These are phyloP conservation scores for Blastomyces gilchristii DNA, from an alignment of 2,329 filamentous ascomycete species.

Conservation along the genomic window DNA sequence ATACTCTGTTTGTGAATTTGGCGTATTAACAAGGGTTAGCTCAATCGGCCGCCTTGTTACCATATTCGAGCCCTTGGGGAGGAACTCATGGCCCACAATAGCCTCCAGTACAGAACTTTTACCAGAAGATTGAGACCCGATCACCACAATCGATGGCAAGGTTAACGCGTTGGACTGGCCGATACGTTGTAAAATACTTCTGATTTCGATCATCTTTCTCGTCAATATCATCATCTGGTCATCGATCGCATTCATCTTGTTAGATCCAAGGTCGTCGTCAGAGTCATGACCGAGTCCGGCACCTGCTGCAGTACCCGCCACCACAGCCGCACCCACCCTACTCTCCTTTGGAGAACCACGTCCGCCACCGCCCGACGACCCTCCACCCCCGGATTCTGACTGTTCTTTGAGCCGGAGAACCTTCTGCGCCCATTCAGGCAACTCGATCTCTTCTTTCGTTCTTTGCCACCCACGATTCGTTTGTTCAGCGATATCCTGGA, in stretches of 20 bases:
- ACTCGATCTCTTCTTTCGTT: conserved; percentile 65
- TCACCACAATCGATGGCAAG: conserved; percentile 95
- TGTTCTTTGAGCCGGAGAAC: conserved; percentile 55
- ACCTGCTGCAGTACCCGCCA: conserved; percentile 59
- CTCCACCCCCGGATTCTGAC: conserved; percentile 42
- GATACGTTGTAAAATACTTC: conserved; percentile 79
- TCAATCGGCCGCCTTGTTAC: conserved; percentile 93
- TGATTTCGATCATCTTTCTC: conserved; percentile 99
- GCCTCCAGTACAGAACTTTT: conserved; percentile 96
- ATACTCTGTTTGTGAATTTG: conserved; percentile 75
- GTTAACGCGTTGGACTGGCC: conserved; percentile 84
- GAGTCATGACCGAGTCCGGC: conserved; percentile 68
- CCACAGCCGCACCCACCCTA: conserved; percentile 47
- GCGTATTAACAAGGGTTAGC: conserved; percentile 89
- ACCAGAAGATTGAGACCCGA: conserved; percentile 94
- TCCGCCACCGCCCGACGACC: conserved; percentile 35
- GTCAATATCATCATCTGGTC: conserved; percentile 99
- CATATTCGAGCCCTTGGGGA: conserved; percentile 98
- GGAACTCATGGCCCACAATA: conserved; percentile 93
- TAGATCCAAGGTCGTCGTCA: conserved; percentile 42
- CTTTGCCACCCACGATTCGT: conserved; percentile 71
- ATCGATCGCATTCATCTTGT: conserved; percentile 63
- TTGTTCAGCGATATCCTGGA: conserved; percentile 66
- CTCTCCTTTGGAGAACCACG: conserved; percentile 46
- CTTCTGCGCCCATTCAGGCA: conserved; percentile 70